Percentiles rank a stretch among this genome's conserved stretches.
These are phyloP conservation scores for Liriodendron chinense DNA, from an alignment of 164 flowering plant species.

Conservation along the genomic window DNA sequence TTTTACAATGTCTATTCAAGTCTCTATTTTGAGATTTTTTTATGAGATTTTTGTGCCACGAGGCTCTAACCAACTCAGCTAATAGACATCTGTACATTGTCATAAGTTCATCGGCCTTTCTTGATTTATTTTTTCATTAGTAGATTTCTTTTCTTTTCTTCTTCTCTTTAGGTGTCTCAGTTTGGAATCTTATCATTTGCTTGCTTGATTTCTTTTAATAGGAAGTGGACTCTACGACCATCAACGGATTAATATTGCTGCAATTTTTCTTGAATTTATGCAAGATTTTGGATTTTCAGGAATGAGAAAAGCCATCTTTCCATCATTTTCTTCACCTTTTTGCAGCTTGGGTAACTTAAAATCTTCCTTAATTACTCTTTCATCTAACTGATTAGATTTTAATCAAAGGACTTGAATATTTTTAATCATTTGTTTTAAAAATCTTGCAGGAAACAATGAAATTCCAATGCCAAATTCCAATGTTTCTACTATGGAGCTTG, in stretches of 20 bases:
- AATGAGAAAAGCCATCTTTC: conserved; percentile 22
- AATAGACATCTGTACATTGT: not conserved
- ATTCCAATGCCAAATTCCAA: conserved; percentile 24
- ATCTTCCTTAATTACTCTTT: not conserved
- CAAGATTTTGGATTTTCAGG: not conserved
- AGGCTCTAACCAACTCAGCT: not conserved
- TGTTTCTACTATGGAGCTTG: conserved; percentile 19
- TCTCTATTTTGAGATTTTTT: not conserved
- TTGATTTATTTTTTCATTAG: not conserved
- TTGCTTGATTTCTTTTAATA: not conserved
- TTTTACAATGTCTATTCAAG: not conserved
- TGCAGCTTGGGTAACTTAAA: conserved; percentile 21
- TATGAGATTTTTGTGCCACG: not conserved
- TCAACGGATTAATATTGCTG: not conserved
- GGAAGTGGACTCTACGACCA: not conserved
- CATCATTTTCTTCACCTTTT: conserved; percentile 24
- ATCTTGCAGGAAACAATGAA: conserved; percentile 29
- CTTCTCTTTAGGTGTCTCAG: not conserved
- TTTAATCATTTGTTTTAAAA: not conserved
- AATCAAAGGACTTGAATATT: not conserved
- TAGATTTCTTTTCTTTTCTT: not conserved
- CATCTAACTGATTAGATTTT: not conserved
- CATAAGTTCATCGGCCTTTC: not conserved
- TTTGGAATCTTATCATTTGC: not conserved
- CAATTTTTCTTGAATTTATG: not conserved